Evolutionary conservation across 2,329 filamentous ascomycete genomes (phyloP).

Genomic region (Coccinonectria pachysandricola): DNA sequence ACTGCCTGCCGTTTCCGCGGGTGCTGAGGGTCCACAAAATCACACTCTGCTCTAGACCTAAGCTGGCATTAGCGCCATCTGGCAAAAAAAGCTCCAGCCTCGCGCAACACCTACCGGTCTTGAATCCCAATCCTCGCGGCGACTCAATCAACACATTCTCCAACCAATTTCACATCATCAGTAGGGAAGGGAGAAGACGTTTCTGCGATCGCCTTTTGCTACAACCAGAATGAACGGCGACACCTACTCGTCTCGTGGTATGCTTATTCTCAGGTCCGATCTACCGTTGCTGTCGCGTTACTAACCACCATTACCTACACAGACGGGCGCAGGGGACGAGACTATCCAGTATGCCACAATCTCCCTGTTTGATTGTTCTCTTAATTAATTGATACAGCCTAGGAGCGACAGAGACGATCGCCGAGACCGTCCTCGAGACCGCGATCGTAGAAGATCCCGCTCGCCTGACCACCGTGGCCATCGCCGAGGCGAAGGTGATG

Average conservation of each 20-base stretch:
- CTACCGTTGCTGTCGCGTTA: conserved; percentile 21
- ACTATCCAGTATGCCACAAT: conserved; percentile 38
- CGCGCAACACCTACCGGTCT: conserved; percentile 22
- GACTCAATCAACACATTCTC: conserved; percentile 16
- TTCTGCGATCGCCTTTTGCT: conserved; percentile 10
- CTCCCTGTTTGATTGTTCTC: neutral
- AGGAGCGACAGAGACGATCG: conserved; percentile 26
- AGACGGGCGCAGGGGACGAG: conserved; percentile 45
- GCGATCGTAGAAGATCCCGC: conserved; percentile 63
- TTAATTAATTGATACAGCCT: conserved; percentile 18
- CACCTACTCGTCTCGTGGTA: conserved; percentile 70
- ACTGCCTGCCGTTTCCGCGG: conserved; percentile 4
- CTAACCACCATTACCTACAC: conserved; percentile 11
- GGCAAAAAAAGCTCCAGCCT: conserved; percentile 37
- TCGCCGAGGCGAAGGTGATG: conserved; percentile 63
- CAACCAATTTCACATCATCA: conserved; percentile 15
- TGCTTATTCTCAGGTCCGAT: conserved; percentile 15
- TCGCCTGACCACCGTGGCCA: conserved; percentile 65
- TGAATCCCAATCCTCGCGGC: conserved; percentile 19
- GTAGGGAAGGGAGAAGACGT: conserved; percentile 12
- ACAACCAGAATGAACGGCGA: conserved; percentile 67
- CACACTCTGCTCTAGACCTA: conserved; percentile 13
- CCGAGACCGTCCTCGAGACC: conserved; percentile 21
- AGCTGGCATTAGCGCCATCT: conserved; percentile 18
- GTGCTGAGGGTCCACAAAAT: conserved; percentile 4